phyloP scores from a whole-genome alignment of 805 yeast species.

The Kodamaea kakaduensis region DNA sequence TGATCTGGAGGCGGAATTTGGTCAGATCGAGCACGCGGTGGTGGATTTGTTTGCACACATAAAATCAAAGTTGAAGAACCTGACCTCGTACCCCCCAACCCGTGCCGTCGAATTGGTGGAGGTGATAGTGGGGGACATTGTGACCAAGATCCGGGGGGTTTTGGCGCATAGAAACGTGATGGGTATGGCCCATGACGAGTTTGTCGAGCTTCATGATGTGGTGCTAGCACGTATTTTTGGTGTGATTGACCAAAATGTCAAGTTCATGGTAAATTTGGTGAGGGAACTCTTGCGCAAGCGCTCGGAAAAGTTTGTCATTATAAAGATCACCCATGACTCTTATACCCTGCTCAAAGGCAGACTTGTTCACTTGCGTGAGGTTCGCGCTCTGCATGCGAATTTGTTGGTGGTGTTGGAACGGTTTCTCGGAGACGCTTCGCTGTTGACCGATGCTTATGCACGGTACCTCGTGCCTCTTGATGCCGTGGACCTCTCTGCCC shows the following conservation, averaged over 20 bases:
- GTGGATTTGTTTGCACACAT: slow-evolving; percentile 54
- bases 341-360: slow-evolving; percentile 37
- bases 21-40: slow-evolving; percentile 43
- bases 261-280: slow-evolving; percentile 60
- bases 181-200: slow-evolving; percentile 38
- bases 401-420: slow-evolving; percentile 34
- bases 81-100: slow-evolving; percentile 55
- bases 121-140: slow-evolving; percentile 56
- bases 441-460: slow-evolving; percentile 26
- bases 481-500: slow-evolving; percentile 31
- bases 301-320: slow-evolving; percentile 63
- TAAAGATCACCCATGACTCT: slow-evolving; percentile 50
- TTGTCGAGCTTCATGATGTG: slow-evolving; percentile 22
- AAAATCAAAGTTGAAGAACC: slow-evolving; percentile 51
- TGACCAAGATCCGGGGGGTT: slow-evolving; percentile 38
- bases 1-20: slow-evolving; percentile 25
- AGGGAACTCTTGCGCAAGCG: slow-evolving; percentile 75
- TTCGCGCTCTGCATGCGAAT: slow-evolving; percentile 54
- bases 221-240: slow-evolving; percentile 32
- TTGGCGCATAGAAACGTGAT: slow-evolving; percentile 40
- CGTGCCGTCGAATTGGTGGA: slow-evolving; percentile 67
- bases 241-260: slow-evolving; percentile 57
- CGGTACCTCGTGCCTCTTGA: slow-evolving; percentile 25
- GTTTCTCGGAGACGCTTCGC: slow-evolving; percentile 15
- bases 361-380: slow-evolving; percentile 37